Evolutionary conservation across 2,329 filamentous ascomycete species (phyloP), one percentile per base, ranked within the genome.

Genomic region (Sordariomycetes sp.): DNA sequence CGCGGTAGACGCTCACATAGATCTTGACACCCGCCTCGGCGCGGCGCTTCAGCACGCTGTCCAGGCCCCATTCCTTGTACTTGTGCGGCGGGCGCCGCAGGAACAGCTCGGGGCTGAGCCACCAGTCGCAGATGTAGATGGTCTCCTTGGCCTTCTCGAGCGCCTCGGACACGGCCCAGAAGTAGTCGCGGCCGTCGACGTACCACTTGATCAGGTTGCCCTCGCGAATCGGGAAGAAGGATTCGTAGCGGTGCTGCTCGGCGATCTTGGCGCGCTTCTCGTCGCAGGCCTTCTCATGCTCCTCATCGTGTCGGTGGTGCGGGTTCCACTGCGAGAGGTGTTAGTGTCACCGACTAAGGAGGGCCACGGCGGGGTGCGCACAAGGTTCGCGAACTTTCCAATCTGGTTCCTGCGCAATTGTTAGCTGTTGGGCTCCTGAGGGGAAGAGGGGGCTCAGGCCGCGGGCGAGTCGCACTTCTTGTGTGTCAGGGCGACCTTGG

Each of bases 61-160:
- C 94, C 20, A 99, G 72, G 12, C 92, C 81, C 81, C 86, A 96
- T 70, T 96, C 81, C 67, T 95, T 89, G 62, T 90, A 87, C 66
- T 79, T 79, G 62, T 86, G 86, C 0, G 94, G 89, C 1, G 94
- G 91, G 22, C 94, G 80, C 42, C 94, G 84, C 61, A 99, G 71
- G 71, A 92, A 95, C 61, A 94, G 72, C 70, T 94, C 89, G 0
- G 89, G 94, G 3, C 89, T 95, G 15, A 97, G 75, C 94, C 94
- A 97, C 94, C 92, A 99, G 66, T 97, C 94, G 59, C 79, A 87
- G 62, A 99, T 95, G 70, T 97, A 99, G 64, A 99, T 96, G 52
- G 87, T 86, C 71, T 97, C 92, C 65, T 87, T 87, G 42, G 94
- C 94, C 59, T 85, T 79, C 61, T 97, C 91, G n/a, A 97, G 77